Percentiles rank a stretch among this genome's conserved stretches.
phyloP scores from a whole-genome alignment of 805 yeast genomes.

The Brettanomyces bruxellensis region DNA sequence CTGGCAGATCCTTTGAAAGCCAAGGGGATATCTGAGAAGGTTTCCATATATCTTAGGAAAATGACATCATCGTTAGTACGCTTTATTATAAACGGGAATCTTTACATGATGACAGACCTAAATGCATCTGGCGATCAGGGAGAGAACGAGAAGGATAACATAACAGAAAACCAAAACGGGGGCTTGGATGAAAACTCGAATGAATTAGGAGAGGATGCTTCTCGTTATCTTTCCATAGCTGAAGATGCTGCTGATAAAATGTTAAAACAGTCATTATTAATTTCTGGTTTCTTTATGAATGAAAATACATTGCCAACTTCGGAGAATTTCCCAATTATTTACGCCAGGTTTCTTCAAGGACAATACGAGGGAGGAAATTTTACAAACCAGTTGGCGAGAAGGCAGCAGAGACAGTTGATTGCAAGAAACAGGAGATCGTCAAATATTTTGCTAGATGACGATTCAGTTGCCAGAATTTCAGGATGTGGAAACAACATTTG shows the following conservation, averaged over 20 bases:
- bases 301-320: slow-evolving; percentile 5
- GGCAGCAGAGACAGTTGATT: slow-evolving; percentile 25
- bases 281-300: slow-evolving; percentile 8
- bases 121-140: background rate
- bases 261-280: slow-evolving; percentile 6
- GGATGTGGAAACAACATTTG: slow-evolving; percentile 29
- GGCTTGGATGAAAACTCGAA: background rate
- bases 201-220: background rate
- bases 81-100: slow-evolving; percentile 53
- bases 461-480: slow-evolving; percentile 32
- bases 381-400: slow-evolving; percentile 54
- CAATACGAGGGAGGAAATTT: slow-evolving; percentile 75
- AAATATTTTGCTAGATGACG: slow-evolving; percentile 42
- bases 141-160: background rate
- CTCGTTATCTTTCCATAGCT: slow-evolving; percentile 13
- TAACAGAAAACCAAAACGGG: background rate
- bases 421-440: slow-evolving; percentile 12
- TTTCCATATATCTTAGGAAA: slow-evolving; percentile 41
- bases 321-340: slow-evolving; percentile 46
- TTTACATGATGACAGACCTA: slow-evolving; percentile 35
- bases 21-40: slow-evolving; percentile 36
- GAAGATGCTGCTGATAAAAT: slow-evolving; percentile 16
- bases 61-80: slow-evolving; percentile 50
- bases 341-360: slow-evolving; percentile 59
- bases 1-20: slow-evolving; percentile 40